Base-by-base conservation (phyloP, 1,284 basidiomycete genomes). In the Trichosporon coremiiforme region DNA sequence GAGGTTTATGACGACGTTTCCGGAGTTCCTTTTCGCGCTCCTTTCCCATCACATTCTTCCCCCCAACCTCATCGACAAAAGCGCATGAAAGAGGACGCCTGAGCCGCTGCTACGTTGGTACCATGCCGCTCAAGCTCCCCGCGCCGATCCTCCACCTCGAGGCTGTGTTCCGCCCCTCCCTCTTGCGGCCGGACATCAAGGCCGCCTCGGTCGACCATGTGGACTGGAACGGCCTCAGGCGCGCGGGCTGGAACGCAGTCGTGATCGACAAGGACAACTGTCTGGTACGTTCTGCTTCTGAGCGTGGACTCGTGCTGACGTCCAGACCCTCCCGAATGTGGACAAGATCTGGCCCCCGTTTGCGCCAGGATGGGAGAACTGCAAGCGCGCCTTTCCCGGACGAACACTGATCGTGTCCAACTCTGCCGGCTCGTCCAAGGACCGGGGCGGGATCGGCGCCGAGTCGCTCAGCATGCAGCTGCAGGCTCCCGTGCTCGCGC, bases 241-340 rank as follows among this genome's bases (percentile, higher is more conserved):
- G 86, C 68, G 89, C 89, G 17, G 95, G 95, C 1, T 95, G 94
- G 77, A 88, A 90, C 63, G 94, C 91, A 38, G 91, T 92, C 12
- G 90, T 99, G 0, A 91, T 98, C 75, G 96, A 98, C 87, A 98
- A 98, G 85, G 96, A 99, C 82, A 98, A 99, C 76, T 98, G 96
- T 79, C 83, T 98, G 75, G 94, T 93, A 76, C 45, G 25, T 25
- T 25, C 25, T 25, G 89, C 84, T 35, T 35, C 22, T 38, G 17
- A 25, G 25, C 25, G 25, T 25, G 25, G 25, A 25, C 25, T 25
- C 25, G 25, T 25, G 25, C 25, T 25, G 25, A 25, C 25, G 25
- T 25, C 25, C 71, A 94, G 93, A 95, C 93, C 1, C 77, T 89
- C 36, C 93, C 93, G 0, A 85, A 92, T 78, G 81, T 86, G 66